Conservation (phyloP, 768 basidiomycete species). For the Termitomyces sp. region DNA sequence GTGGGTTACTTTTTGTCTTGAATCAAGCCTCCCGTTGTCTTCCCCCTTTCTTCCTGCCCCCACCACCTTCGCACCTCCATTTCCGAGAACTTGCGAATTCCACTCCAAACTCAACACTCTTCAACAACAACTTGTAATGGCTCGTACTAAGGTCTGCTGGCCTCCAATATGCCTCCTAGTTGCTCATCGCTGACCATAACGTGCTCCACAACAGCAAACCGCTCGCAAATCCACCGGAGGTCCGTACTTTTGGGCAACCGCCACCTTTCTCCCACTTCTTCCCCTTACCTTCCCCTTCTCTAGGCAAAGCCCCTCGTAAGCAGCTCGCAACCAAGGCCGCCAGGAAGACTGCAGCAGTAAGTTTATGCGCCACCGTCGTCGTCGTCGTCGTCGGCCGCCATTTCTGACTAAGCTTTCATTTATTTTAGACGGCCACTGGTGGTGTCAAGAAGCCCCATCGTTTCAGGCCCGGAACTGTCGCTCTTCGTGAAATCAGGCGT, state of each 20-base stretch:
- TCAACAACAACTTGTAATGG: conserved; percentile 50
- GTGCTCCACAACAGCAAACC: conserved; percentile 74
- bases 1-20: conserved; percentile 36
- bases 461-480: conserved; percentile 97
- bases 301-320: conserved; percentile 89
- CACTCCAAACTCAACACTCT: conserved; percentile 24
- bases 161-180: conserved; percentile 10
- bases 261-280: conserved; percentile 16
- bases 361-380: conserved; percentile 30
- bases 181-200: conserved; percentile 26
- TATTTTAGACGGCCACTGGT: conserved; percentile 70
- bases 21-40: conserved; percentile 29
- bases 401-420: conserved; percentile 19
- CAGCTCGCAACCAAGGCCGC: conserved; percentile 96
- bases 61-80: conserved; percentile 30
- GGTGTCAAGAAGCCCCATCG: conserved; percentile 99
- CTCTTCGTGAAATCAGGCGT: conserved; percentile 96
- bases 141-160: conserved; percentile 76
- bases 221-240: conserved; percentile 99
- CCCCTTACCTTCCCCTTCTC: conserved; percentile 22
- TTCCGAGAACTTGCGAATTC: conserved; percentile 24
- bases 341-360: conserved; percentile 79
- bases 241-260: conserved; percentile 34
- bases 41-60: conserved; percentile 37
- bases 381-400: conserved; percentile 26